Percentiles rank a stretch among this genome's conserved stretches.
phyloP scores from a whole-genome alignment of 129 eudicot genomes.

The Chrysanthemum makinoi region DNA sequence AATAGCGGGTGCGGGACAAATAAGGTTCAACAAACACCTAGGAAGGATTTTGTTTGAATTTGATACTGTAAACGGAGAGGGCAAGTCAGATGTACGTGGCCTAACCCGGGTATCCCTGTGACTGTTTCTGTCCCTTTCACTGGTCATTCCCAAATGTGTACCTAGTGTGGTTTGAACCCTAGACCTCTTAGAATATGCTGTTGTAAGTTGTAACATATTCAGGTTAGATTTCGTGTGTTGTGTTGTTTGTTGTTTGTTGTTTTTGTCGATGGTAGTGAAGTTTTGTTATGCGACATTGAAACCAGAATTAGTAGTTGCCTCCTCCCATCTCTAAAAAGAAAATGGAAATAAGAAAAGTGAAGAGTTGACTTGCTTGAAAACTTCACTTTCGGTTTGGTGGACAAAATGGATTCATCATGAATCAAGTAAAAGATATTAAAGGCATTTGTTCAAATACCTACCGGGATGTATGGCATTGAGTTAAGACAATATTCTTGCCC shows the following conservation, averaged over 20 bases:
- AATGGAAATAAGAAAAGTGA: not conserved
- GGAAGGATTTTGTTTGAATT: conserved; percentile 11
- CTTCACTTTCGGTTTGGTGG: conserved; percentile 2
- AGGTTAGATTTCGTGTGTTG: too few species aligned
- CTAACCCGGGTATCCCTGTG: too few species aligned
- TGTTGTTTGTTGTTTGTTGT: conserved; percentile 2
- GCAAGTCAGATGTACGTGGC: too few species aligned
- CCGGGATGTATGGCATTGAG: not conserved
- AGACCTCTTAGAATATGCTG: too few species aligned
- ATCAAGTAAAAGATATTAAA: conserved; percentile 16
- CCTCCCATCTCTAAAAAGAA: too few species aligned
- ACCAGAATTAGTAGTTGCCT: too few species aligned
- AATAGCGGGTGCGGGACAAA: too few species aligned
- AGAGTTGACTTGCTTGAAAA: conserved; percentile 2
- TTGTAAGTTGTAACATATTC: too few species aligned
- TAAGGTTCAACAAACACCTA: not conserved
- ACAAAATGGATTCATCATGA: conserved; percentile 1
- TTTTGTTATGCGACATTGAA: too few species aligned
- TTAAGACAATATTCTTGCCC: not conserved
- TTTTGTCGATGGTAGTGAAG: not conserved
- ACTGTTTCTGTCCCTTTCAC: too few species aligned
- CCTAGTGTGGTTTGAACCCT: too few species aligned
- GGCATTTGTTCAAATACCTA: not conserved
- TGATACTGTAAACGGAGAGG: not conserved
- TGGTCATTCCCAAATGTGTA: too few species aligned